phyloP scores from a whole-genome alignment of 305 asterid species.

The Fraxinus velutina region DNA sequence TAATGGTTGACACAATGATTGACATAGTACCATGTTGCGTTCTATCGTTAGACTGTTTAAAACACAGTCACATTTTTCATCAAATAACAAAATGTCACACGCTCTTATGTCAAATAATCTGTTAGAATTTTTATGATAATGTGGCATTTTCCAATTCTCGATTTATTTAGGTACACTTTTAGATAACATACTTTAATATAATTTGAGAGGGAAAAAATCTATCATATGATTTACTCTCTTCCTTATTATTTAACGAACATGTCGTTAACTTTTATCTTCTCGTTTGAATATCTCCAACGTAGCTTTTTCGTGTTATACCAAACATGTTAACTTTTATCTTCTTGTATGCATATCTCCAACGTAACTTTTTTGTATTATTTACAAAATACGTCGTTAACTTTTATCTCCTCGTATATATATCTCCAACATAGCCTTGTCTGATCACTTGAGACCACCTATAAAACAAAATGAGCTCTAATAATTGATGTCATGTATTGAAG shows the following conservation, averaged over 20 bases:
- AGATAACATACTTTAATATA: not conserved
- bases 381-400: not conserved
- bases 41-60: too few relatives aligned
- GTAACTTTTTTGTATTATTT: not conserved
- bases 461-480: constrained; percentile 50
- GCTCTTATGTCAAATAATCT: too few relatives aligned
- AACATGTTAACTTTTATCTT: too few relatives aligned
- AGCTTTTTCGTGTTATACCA: not conserved
- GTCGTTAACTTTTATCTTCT: not conserved
- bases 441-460: constrained; percentile 52
- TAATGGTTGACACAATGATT: too few relatives aligned
- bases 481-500: constrained; percentile 35
- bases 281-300: not conserved
- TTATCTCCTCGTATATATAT: not conserved
- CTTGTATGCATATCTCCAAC: not conserved
- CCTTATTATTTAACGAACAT: not conserved
- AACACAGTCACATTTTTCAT: too few relatives aligned
- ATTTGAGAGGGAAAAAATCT: not conserved
- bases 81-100: too few relatives aligned
- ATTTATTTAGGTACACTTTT: not conserved
- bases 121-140: too few relatives aligned
- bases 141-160: not conserved
- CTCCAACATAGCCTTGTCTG: constrained; percentile 22
- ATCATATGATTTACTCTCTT: not conserved
- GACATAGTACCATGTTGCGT: too few relatives aligned